Evolutionary conservation across 306 rosid genomes (phyloP).

Genomic region (Abrus pulchellus): DNA sequence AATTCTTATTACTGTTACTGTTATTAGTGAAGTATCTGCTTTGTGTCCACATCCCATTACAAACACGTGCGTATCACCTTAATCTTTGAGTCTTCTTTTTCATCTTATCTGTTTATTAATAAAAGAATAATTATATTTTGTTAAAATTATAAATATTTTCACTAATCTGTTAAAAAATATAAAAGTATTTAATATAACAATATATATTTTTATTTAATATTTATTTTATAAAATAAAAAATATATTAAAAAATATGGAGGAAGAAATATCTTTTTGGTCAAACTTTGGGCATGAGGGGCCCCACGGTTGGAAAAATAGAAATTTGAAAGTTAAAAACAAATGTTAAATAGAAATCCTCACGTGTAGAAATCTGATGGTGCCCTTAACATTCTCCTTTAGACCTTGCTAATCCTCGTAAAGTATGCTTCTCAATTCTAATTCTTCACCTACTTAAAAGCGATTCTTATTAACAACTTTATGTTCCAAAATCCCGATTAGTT

Average conservation of each 20-base stretch:
- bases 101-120: not conserved
- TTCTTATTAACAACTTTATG: not conserved
- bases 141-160: no score
- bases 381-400: conserved; percentile 3
- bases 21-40: not conserved
- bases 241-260: no score
- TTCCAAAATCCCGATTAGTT: not conserved
- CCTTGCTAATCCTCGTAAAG: not conserved
- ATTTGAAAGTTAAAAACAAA: not conserved
- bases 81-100: not conserved
- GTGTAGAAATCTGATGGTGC: conserved; percentile 35
- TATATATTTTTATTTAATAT: no score
- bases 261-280: no score
- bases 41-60: conserved; percentile 16
- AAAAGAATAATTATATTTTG: not conserved
- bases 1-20: conserved; percentile 5
- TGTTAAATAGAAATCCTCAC: conserved; percentile 35
- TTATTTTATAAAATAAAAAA: no score
- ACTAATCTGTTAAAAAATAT: no score
- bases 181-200: no score
- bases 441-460: not conserved
- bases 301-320: not conserved
- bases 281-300: not conserved
- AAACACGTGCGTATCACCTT: conserved; percentile 48
- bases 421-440: not conserved